Base-by-base conservation (phyloP, 2,329 filamentous ascomycete genomes). In the Graphilbum fragrans region DNA sequence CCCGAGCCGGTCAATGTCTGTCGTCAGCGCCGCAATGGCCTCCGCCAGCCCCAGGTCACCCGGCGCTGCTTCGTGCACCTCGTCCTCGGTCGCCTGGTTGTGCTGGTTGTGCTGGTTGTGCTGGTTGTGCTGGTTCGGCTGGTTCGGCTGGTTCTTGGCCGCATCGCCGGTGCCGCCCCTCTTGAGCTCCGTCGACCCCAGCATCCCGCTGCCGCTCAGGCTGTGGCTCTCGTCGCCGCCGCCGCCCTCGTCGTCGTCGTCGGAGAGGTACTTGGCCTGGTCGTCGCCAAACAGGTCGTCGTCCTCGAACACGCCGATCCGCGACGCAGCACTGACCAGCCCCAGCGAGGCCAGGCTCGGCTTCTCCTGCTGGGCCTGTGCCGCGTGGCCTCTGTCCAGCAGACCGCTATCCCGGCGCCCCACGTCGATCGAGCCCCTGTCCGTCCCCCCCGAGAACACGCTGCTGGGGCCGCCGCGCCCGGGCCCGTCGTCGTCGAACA, bases 281-380 rank as follows among this genome's bases (percentile, higher is more conserved):
- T 94, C 86, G 48, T 96, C 90, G 2, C 80, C 82, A 56, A 95
- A 96, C 5, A 98, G 73, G 55, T 96, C 86, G 55, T 96, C 85
- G 50, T 94, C 85, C 7, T 85, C 77, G 58, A 98, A 98, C 2
- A 98, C 92, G 2, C 90, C 88, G 45, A 88, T 87, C 19, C 86
- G 80, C 16, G 85, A 86, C 14, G 86, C 84, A 6, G 82, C 81
- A 45, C 86, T 93, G 2, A 98, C 86, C 5, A 98, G 73, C 0
- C 92, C 92, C 3, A 98, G 65, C 0, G 92, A 95, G 11, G 90
- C 82, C 48, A 98, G 77, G 55, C 85, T 98, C 20, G 87, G 88
- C 58, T 83, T 94, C 22, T 77, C 72, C 29, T 55, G 38, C 11
- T 23, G 36, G 34, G 35, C 19, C 20, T 4, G n/a, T 37, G 35